These are phyloP conservation scores for Eucalyptus curtisii DNA, from an alignment of 345 rosid genomes.

Conservation along the genomic window DNA sequence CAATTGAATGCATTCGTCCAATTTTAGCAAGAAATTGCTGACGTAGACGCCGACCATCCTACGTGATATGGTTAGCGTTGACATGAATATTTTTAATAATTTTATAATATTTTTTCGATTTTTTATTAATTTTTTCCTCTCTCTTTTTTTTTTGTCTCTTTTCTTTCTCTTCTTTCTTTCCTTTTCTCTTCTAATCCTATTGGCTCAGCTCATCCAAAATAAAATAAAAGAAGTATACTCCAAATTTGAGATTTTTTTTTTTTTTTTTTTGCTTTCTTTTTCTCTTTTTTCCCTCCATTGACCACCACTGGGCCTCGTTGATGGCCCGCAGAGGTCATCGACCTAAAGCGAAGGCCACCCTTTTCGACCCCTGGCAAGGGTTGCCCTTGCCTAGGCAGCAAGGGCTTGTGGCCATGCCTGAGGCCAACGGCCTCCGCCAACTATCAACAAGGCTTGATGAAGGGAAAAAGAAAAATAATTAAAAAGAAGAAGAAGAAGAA, in stretches of 20 bases:
- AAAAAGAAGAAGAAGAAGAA: too few relatives aligned
- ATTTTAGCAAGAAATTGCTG: fast-evolving
- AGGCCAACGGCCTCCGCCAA: fast-evolving
- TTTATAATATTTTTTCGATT: fast-evolving
- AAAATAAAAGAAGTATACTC: too few relatives aligned
- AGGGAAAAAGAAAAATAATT: too few relatives aligned
- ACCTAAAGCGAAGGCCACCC: fast-evolving
- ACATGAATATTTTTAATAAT: too few relatives aligned
- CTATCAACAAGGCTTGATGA: too few relatives aligned
- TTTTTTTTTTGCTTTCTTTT: too few relatives aligned
- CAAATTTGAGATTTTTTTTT: too few relatives aligned
- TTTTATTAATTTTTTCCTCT: fast-evolving
- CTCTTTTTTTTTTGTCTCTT: fast-evolving
- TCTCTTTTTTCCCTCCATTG: too few relatives aligned
- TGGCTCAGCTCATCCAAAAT: too few relatives aligned
- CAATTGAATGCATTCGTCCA: fast-evolving
- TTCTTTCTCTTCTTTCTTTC: fast-evolving
- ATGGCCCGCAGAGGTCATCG: fast-evolving
- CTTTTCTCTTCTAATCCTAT: too few relatives aligned
- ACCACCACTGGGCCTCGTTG: fast-evolving
- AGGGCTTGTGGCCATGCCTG: too few relatives aligned
- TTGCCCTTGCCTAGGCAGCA: fast-evolving
- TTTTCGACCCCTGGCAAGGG: fast-evolving
- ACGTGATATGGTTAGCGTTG: fast-evolving
- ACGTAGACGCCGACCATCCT: fast-evolving